Base-by-base conservation (phyloP, 306 rosid species). In the Cicer judaicum region DNA sequence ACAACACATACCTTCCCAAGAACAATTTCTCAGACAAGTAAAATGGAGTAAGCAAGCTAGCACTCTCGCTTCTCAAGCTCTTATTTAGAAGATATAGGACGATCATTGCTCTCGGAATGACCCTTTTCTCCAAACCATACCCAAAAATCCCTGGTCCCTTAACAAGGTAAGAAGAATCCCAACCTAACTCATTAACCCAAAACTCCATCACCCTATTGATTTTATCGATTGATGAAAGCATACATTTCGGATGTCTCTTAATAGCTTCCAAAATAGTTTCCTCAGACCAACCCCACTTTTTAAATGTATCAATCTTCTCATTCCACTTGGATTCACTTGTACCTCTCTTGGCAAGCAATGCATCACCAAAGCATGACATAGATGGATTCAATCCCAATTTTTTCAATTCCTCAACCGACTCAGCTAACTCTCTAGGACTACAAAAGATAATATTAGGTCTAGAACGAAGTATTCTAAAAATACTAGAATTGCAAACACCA, bases 201-300 rank as follows among this genome's bases (percentile, higher is more conserved):
- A 85, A 78, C 41, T 54, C 53, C 94, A 87, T 84, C 4, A 71
- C 54, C 34, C 29, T 59, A 69, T 65, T 52, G 11, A 91, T 75
- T 70, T 91, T 89, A 7, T 81, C 81, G 48, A n/a, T 78, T 0
- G 88, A 89, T 18, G 6, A 1, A 16, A 24, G 29, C 84, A 89
- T 79, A 44, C 80, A 77, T 2, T 40, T 4, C 0, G 94, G 92
- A 4, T 54, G 16, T 79, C 1, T 83, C 72, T 42, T 16, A 64
- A 87, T 81, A 2, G 84, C 77, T 11, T 64, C 62, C 24, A 42
- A 18, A 44, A 83, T 36, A 16, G 68, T 79, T 15, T 87, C 90
- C 13, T 89, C 92, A 6, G 85, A 70, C 85, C 82, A 91, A 52
- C 93, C 92, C 91, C 89, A 90, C 19, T 42, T 79, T 73, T 73